Base-by-base conservation (phyloP, 1,284 basidiomycete species). In the Bondarzewia mesenterica region DNA sequence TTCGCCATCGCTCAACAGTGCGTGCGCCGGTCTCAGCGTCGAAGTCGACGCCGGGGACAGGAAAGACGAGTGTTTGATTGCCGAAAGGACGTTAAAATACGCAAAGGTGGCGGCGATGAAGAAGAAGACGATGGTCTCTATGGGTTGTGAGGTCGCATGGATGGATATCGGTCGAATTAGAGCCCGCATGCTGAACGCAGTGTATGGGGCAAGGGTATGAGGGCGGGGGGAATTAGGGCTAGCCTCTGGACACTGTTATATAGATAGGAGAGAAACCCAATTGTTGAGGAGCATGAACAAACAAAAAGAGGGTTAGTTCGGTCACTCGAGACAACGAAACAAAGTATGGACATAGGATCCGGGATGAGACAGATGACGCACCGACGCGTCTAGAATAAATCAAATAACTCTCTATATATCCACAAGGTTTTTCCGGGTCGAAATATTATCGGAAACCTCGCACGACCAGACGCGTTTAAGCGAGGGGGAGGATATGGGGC, bases 61-160 rank as follows among this genome's bases (percentile, higher is more conserved):
- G 49, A 66, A 65, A 26, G 60, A 55, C n/a, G 64, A 63, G 43
- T 63, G 57, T 47, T 77, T 76, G 57, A 80, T 70, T 22, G 79
- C 77, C 57, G 78, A 75, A 42, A 83, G 64, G 38, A 82, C 69
- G 58, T 82, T 78, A 62, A 83, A 82, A 64, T 84, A 82, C 52
- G 73, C 72, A 50, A 82, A 67, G 23, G 79, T 82, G 53, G 76
- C 75, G 53, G 78, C 60, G 62, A 80, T 72, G 65, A 82, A 82
- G 55, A 74, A 73, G 54, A 71, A 62, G 26, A 81, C 78, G 63
- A 84, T 77, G 55, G 73, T 71, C 60, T 84, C 81, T 54, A 63
- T 63, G 37, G 61, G 61, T 29, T 57, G 58, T 16, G 51, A 49
- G 7, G 59, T 57, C 21, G 60, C 57, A 36, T 51, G 50, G 14